Evolutionary conservation across 140 eudicot genomes (phyloP), one percentile per base, ranked within the genome.

Genomic region (Ambrosia hybrid): DNA sequence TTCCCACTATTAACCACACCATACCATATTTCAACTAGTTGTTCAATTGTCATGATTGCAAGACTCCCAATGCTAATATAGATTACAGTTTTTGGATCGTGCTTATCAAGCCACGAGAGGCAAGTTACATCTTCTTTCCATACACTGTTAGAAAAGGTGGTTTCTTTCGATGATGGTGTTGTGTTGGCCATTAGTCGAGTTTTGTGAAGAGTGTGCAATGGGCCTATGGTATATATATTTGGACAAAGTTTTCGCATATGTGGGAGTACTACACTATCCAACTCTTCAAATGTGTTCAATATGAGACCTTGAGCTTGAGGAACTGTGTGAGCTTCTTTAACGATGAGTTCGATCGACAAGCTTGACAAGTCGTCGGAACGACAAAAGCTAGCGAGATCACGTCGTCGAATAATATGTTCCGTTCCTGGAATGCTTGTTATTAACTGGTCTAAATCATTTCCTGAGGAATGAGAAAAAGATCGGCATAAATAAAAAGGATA

Each of bases 61-160:
- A 79, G 78, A 73, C 88, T 87, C 53, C 90, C 94, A 5, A 87
- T 67, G 69, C 94, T 87, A 0, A 87, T 77, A 30, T 76, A 87
- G 12, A 87, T 46, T 6, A 87, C 94, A 0, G 94, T 77, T 63
- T 82, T 75, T n/a, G 65, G 73, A 1, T 79, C 66, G 4, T 85
- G 88, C 26, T 66, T 38, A 34, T 88, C 78, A 12, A 88, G 88
- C 95, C 95, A 88, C 0, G 79, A 51, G 3, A 85, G 0, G 71
- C 83, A 85, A 62, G 71, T 74, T 3, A 10, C 57, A 36, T 86
- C 88, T 61, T 86, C 88, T 53, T 75, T 68, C 88, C 87, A 82
- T 9, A 87, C 63, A 38, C 87, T 87, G 9, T 79, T 84, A 1
- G 91, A 81, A 11, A 61, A 57, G 3, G 37, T 49, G 7, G 58